Conservation (phyloP, 176 grass and related monocot species). For the Olyra latifolia region DNA sequence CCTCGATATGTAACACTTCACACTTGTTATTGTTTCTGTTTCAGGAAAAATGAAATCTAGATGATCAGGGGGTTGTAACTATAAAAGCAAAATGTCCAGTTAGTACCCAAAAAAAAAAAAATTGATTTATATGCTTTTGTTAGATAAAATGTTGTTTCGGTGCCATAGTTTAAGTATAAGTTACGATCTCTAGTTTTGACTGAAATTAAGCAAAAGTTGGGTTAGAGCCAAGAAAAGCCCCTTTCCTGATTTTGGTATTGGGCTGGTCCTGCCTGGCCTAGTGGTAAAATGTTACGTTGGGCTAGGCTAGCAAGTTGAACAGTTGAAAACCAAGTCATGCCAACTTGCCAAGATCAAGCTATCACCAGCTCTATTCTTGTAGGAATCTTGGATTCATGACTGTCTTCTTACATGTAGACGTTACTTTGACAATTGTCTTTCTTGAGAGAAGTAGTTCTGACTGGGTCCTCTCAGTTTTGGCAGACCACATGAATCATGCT, state of each 20-base stretch:
- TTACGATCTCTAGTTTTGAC: not conserved
- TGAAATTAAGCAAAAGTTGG: not conserved
- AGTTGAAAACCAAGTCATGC: not conserved
- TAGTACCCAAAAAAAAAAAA: not conserved
- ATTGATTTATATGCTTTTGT: not conserved
- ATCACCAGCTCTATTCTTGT: not conserved
- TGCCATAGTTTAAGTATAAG: not conserved
- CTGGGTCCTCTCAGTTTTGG: slow-evolving; percentile 2
- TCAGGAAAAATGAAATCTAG: not conserved
- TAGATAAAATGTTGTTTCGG: not conserved
- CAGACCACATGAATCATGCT: not conserved
- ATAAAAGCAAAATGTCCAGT: not conserved
- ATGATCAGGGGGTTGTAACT: not conserved
- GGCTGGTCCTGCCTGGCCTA: not conserved
- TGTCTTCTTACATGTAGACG: not conserved
- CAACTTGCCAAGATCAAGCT: not conserved
- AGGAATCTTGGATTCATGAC: not conserved
- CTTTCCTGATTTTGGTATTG: not conserved
- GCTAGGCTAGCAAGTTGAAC: not conserved
- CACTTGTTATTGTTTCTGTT: not conserved
- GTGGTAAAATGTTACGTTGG: not conserved
- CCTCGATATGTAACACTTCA: not conserved
- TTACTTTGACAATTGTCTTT: not conserved
- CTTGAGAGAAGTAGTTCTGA: not conserved
- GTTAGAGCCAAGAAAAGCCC: not conserved